These are phyloP conservation scores for Hypericum perforatum DNA, from an alignment of 345 rosid species.

Conservation along the genomic window DNA sequence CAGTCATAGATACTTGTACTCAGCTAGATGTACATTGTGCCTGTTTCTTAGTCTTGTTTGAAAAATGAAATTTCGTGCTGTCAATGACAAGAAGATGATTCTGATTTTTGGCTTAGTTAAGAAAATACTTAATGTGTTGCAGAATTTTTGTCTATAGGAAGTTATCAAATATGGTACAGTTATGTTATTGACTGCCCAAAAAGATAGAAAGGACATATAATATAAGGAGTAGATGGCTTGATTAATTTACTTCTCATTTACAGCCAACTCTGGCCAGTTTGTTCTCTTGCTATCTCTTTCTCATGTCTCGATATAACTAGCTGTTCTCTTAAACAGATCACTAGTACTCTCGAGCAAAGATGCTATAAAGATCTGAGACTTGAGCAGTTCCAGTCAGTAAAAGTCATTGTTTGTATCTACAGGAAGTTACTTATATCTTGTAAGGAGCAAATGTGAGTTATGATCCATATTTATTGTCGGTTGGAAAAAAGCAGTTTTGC, in stretches of 20 bases:
- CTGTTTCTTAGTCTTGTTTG: no score
- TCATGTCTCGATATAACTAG: neutral
- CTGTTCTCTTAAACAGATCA: conserved; percentile 14
- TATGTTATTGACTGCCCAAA: no score
- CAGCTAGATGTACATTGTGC: no score
- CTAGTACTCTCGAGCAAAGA: conserved; percentile 20
- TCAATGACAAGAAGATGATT: no score
- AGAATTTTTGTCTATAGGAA: no score
- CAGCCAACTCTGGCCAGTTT: neutral
- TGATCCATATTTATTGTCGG: neutral
- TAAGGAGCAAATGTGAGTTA: conserved; percentile 24
- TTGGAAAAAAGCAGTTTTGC: neutral
- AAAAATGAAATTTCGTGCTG: no score
- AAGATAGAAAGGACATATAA: no score
- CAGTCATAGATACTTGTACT: no score
- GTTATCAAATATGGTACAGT: no score
- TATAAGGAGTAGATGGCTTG: no score
- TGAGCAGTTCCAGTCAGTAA: conserved; percentile 22
- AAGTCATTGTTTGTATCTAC: conserved; percentile 17
- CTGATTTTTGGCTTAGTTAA: no score
- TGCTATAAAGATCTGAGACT: conserved; percentile 23
- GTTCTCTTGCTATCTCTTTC: neutral
- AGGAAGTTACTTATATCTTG: conserved; percentile 22
- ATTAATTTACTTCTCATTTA: neutral
- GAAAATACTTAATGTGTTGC: no score